Evolutionary conservation across 1,284 basidiomycete species (phyloP).

Genomic region (Grifola frondosa): DNA sequence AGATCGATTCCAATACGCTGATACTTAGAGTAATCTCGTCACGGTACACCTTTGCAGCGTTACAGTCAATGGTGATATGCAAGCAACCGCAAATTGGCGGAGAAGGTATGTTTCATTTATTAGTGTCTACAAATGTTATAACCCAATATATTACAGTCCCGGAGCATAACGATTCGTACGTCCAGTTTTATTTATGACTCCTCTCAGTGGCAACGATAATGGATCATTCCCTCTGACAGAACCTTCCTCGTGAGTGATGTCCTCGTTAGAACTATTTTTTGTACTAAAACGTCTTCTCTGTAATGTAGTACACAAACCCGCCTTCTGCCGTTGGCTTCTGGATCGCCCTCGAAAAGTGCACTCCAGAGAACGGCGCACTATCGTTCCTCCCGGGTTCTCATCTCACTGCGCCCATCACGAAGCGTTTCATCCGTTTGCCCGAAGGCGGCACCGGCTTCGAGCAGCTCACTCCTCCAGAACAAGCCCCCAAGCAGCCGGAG

Average conservation of each 20-base stretch:
- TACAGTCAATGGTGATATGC: slow-evolving; percentile 95
- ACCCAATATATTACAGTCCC: slow-evolving; percentile 45
- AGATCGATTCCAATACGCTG: slow-evolving; percentile 15
- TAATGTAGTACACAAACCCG: slow-evolving; percentile 81
- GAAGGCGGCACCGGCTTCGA: slow-evolving; percentile 82
- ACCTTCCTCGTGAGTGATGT: slow-evolving; percentile 64
- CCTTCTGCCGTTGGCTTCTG: slow-evolving; percentile 92
- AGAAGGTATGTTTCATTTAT: slow-evolving; percentile 54
- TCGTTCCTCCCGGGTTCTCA: slow-evolving; percentile 94
- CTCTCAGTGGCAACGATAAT: neutral
- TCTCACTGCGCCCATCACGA: slow-evolving; percentile 64
- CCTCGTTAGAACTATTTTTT: neutral
- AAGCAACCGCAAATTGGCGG: slow-evolving; percentile 90
- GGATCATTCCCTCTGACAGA: slow-evolving; percentile 39
- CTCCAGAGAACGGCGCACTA: slow-evolving; percentile 81
- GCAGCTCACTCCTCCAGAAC: slow-evolving; percentile 43
- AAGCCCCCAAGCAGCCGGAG: slow-evolving; percentile 45
- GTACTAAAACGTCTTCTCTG: neutral
- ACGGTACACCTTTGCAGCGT: slow-evolving; percentile 43
- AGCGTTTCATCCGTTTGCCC: slow-evolving; percentile 79
- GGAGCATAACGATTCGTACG: slow-evolving; percentile 83
- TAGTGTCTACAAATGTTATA: neutral
- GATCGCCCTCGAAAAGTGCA: slow-evolving; percentile 92
- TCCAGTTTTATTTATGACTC: slow-evolving; percentile 12
- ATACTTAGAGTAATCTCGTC: neutral